Evolutionary conservation across 2,329 filamentous ascomycete genomes (phyloP).

Genomic region (Aureobasidium melanogenum): DNA sequence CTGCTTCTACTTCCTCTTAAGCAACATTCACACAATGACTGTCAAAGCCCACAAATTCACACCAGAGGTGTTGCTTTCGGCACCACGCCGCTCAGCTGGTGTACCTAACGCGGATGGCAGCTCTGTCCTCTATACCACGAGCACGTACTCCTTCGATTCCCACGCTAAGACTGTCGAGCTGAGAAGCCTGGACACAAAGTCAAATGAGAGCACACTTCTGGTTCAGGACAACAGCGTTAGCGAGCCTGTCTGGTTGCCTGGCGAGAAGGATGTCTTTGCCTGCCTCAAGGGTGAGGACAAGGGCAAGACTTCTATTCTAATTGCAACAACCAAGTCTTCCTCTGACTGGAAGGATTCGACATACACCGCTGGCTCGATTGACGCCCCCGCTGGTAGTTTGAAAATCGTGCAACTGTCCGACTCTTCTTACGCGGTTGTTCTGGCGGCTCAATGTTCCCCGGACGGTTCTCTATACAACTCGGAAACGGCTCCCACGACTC

Average conservation of each 20-base stretch:
- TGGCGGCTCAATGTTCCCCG: slow-evolving; percentile 55
- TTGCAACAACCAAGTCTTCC: slow-evolving; percentile 18
- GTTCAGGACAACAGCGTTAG: slow-evolving; percentile 56
- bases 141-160: slow-evolving; percentile 70
- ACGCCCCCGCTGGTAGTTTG: slow-evolving; percentile 40
- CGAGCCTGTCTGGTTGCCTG: slow-evolving; percentile 69
- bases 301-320: slow-evolving; percentile 30
- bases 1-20: no score
- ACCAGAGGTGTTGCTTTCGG: slow-evolving; percentile 66
- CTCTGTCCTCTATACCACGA: slow-evolving; percentile 58
- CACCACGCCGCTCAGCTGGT: slow-evolving; percentile 62
- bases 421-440: slow-evolving; percentile 35
- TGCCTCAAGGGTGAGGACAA: slow-evolving; percentile 40
- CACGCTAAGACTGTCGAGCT: slow-evolving; percentile 63
- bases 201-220: slow-evolving; percentile 56
- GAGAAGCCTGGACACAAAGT: slow-evolving; percentile 59
- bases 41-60: slow-evolving; percentile 63
- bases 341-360: slow-evolving; percentile 18
- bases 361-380: slow-evolving; percentile 35
- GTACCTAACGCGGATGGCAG: slow-evolving; percentile 60
- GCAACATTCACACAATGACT: slow-evolving; percentile 48
- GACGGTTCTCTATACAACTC: slow-evolving; percentile 55
- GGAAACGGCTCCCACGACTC: slow-evolving; percentile 38
- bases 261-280: slow-evolving; percentile 51
- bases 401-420: slow-evolving; percentile 33